Conservation (phyloP, 1,284 basidiomycete genomes). For the Puccinia polysora region DNA sequence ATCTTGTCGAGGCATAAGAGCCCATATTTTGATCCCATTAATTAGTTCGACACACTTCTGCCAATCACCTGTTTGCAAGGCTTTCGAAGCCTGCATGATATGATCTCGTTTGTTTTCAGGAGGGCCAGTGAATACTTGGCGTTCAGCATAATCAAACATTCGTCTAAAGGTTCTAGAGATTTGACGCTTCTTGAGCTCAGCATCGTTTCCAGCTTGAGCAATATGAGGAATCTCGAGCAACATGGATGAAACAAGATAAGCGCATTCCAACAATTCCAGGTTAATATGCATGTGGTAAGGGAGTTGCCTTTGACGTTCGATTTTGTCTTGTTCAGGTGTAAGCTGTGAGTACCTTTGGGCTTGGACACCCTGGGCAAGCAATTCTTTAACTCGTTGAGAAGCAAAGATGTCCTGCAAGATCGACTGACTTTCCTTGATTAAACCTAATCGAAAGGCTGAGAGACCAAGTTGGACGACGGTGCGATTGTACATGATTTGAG, state of each 20-base stretch:
- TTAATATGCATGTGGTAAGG: conserved; percentile 99
- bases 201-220: conserved; percentile 88
- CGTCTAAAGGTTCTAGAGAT: conserved; percentile 94
- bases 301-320: conserved; percentile 88
- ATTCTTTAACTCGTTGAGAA: conserved; percentile 88
- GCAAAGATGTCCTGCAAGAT: conserved; percentile 94
- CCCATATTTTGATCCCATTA: conserved; percentile 96
- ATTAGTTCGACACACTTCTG: conserved; percentile 87
- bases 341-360: conserved; percentile 77
- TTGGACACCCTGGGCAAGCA: conserved; percentile 93
- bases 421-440: conserved; percentile 88
- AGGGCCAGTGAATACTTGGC: conserved; percentile 95
- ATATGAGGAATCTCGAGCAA: conserved; percentile 92
- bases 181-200: conserved; percentile 66
- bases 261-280: conserved; percentile 92
- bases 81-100: conserved; percentile 98
- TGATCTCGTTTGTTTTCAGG: conserved; percentile 98
- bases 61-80: conserved; percentile 95
- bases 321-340: conserved; percentile 90
- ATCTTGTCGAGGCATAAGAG: conserved; percentile 80
- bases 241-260: conserved; percentile 97
- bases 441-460: conserved; percentile 89
- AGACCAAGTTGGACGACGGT: conserved; percentile 95
- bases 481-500: conserved; percentile 97
- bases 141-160: conserved; percentile 91